Base-by-base conservation (phyloP, 2,329 filamentous ascomycete genomes). In the Fusarium sp. region DNA sequence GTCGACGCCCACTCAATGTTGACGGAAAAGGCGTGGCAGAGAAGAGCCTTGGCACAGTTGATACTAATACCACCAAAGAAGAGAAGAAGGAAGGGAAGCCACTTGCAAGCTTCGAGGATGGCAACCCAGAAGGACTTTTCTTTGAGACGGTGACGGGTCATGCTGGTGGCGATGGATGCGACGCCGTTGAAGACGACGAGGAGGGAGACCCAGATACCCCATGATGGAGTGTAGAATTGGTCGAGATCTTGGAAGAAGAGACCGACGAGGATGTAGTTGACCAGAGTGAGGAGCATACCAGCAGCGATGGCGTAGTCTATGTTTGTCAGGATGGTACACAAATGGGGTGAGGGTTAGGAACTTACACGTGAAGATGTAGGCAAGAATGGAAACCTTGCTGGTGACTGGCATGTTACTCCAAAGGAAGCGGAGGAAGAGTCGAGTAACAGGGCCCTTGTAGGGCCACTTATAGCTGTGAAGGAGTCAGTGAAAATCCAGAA, bases 251-350 rank as follows among this genome's bases (percentile, higher is more conserved):
- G 90, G 75, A 91, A 91, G 82, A 88, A 93, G 86, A 91, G 92
- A n/a, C 92, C 92, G 47, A 93, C 86, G n/a, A 92, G 81, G 79
- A 94, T 87, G 80, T 94, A 94, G 82, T 94, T 94, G 64, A 88
- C 82, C 1, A 92, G 77, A 0, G 91, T 93, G 46, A 94, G 84
- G 10, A 90, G 82, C 85, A 92, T 90, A 9, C 91, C 89, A 1
- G 89, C 88, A 8, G 87, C 92, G 64, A 94, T 89, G 25, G 92
- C 92, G 74, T 92, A 93, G 82, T 93, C 72, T 75, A 3, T 2
- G 5, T 4, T 6, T 3, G 40, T 76, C 12, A 76, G 62, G 18
- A 33, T 28, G 5, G 8, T 15, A 18, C 1, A 12, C 9, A 23
- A 8, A 8, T 8, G 3, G 2, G 2, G 3, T 2, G 8, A 5